Evolutionary conservation across 2,329 filamentous ascomycete species (phyloP), one percentile per base, ranked within the genome.

Genomic region (Fusarium sp.): DNA sequence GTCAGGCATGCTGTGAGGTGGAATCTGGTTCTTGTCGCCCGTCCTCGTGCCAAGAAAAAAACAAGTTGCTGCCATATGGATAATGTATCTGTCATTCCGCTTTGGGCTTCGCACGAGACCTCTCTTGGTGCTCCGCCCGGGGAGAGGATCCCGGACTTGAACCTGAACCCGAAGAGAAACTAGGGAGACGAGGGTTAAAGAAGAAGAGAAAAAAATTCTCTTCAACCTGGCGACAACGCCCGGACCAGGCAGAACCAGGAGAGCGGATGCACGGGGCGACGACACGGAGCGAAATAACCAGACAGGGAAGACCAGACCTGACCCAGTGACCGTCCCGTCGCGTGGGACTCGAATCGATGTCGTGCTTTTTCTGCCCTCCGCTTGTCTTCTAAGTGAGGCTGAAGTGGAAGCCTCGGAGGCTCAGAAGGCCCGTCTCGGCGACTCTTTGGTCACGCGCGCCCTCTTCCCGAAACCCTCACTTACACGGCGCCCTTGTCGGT

Each of bases 81-180:
- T 13, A 25, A 16, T 25, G 45, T 30, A 50, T 41, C 30, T 45
- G 41, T 35, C 63, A 56, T 32, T 25, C 20, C 72, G 58, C 45
- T 67, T 58, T 64, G 43, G 50, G 52, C 45, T 65, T 72, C 48
- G 41, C 68, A 70, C 43, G 48, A 75, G 72, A 71, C 71, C 64
- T 52, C 64, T 52, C 32, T 67, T 18, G 54, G 39, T 60, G 61
- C 50, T 64, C 62, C 68, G 62, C 54, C 58, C 35, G 56, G 64
- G 72, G 54, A 58, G 63, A 41, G 48, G 62, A 61, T 32, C 54
- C 56, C 57, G 62, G 59, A 60, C 62, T 64, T 45, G 52, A 72
- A 70, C 48, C 48, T 66, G 59, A 62, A 50, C 64, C 72, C 68
- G 72, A 50, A 50, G 45, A 50, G 45, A 50, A 50, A 50, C 45